These are phyloP conservation scores for Periconia sp. DNA, from an alignment of 2,329 filamentous ascomycete species.

Conservation along the genomic window DNA sequence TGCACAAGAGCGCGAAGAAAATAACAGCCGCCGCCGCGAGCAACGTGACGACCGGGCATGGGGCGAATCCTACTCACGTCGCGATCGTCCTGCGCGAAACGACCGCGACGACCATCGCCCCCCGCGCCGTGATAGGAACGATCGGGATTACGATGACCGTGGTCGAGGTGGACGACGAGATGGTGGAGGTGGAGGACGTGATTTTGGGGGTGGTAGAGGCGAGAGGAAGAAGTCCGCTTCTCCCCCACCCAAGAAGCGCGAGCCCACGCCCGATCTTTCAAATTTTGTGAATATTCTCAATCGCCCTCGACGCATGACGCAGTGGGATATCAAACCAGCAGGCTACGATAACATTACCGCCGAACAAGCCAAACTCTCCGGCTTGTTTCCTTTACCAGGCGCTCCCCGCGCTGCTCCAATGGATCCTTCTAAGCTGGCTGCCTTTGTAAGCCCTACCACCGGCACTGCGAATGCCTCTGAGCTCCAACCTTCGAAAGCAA, in stretches of 20 bases:
- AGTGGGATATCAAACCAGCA: slow-evolving; percentile 99
- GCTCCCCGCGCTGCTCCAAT: slow-evolving; percentile 93
- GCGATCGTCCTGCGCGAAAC: slow-evolving; percentile 34
- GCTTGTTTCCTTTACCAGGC: slow-evolving; percentile 97
- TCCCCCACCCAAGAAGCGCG: slow-evolving; percentile 78
- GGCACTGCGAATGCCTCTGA: slow-evolving; percentile 71
- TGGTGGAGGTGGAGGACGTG: slow-evolving; percentile 25
- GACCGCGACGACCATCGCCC: slow-evolving; percentile 38
- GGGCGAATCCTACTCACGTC: slow-evolving; percentile 55
- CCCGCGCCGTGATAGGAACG: slow-evolving; percentile 34
- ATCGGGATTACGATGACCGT: slow-evolving; percentile 57
- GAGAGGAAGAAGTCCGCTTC: slow-evolving; percentile 74
- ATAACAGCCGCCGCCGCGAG: slow-evolving; percentile 67
- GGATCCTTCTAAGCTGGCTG: slow-evolving; percentile 90
- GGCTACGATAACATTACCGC: slow-evolving; percentile 98
- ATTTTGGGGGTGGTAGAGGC: slow-evolving; percentile 29
- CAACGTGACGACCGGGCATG: slow-evolving; percentile 58
- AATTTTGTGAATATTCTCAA: slow-evolving; percentile 79
- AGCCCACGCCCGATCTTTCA: slow-evolving; percentile 93
- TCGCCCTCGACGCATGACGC: slow-evolving; percentile 88
- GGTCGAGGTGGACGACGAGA: slow-evolving; percentile 43
- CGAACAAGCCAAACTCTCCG: slow-evolving; percentile 95
- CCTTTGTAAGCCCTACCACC: slow-evolving; percentile 89
- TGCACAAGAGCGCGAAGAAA: slow-evolving; percentile 89
- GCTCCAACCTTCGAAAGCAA: slow-evolving; percentile 88